phyloP scores from a whole-genome alignment of 495 filamentous ascomycete genomes.

The Thozetella sp. region DNA sequence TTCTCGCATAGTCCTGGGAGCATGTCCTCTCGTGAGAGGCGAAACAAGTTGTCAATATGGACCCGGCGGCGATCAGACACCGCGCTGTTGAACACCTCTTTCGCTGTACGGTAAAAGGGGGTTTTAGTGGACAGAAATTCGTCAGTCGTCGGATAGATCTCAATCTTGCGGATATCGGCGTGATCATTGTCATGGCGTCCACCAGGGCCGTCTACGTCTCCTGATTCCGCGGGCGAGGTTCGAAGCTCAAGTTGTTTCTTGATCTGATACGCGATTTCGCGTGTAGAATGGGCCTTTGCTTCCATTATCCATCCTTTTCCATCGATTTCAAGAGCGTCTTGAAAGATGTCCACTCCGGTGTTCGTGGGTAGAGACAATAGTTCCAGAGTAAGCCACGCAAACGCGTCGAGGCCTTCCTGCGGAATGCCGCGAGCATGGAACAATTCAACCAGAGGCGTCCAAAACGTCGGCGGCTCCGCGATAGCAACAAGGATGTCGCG shows the following conservation, averaged over 20 bases:
- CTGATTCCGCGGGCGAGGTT: background rate
- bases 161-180: slow-evolving; percentile 59
- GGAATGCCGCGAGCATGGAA: slow-evolving; percentile 39
- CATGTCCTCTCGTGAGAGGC: slow-evolving; percentile 77
- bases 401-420: slow-evolving; percentile 36
- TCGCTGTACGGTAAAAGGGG: slow-evolving; percentile 60
- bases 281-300: slow-evolving; percentile 19
- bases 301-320: slow-evolving; percentile 29
- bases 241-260: background rate
- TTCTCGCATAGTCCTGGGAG: slow-evolving; percentile 66
- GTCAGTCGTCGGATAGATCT: slow-evolving; percentile 68
- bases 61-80: slow-evolving; percentile 39
- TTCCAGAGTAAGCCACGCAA: slow-evolving; percentile 63
- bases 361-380: slow-evolving; percentile 47
- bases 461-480: slow-evolving; percentile 62
- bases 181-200: slow-evolving; percentile 83
- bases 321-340: slow-evolving; percentile 25
- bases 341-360: slow-evolving; percentile 26
- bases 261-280: slow-evolving; percentile 24
- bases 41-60: slow-evolving; percentile 80
- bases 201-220: slow-evolving; percentile 43
- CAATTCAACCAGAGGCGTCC: slow-evolving; percentile 54
- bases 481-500: slow-evolving; percentile 52
- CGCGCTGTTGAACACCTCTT: slow-evolving; percentile 32
- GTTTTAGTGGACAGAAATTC: slow-evolving; percentile 62